Percentiles rank a stretch among this genome's conserved stretches.
Conservation (phyloP, 2,329 filamentous ascomycete species). For the Scytalidium sp. region DNA sequence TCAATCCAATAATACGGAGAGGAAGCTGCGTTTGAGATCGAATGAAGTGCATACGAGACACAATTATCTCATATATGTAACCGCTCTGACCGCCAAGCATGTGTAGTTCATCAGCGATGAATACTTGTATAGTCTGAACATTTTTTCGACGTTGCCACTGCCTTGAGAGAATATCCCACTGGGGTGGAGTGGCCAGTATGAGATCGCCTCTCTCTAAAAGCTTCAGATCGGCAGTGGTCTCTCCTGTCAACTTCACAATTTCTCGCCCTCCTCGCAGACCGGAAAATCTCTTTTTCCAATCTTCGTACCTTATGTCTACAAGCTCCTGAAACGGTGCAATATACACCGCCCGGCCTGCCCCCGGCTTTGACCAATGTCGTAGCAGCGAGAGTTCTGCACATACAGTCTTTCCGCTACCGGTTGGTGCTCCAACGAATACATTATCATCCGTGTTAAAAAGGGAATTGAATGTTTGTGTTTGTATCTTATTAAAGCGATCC, state of each 20-base stretch:
- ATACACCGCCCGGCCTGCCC: constrained; percentile 81
- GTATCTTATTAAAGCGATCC: constrained; percentile 92
- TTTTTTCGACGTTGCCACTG: constrained; percentile 98
- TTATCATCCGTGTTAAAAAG: constrained; percentile 90
- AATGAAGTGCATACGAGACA: constrained; percentile 98
- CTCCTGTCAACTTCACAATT: constrained; percentile 89
- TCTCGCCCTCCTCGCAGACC: constrained; percentile 78
- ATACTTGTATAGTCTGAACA: constrained; percentile 82
- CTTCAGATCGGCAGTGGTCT: constrained; percentile 87
- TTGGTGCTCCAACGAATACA: constrained; percentile 88
- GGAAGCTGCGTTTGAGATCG: constrained; percentile 81
- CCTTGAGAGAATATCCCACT: constrained; percentile 94
- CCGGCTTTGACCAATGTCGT: constrained; percentile 75
- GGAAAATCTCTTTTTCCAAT: constrained; percentile 79
- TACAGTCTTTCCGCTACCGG: constrained; percentile 93
- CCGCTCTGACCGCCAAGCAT: constrained; percentile 84
- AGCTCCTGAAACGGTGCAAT: constrained; percentile 93
- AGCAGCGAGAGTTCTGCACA: constrained; percentile 94
- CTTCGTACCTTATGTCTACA: constrained; percentile 74
- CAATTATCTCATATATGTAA: constrained; percentile 91
- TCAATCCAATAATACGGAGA: constrained; percentile 84
- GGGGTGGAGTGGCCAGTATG: constrained; percentile 84
- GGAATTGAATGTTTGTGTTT: constrained; percentile 95
- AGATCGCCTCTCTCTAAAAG: constrained; percentile 84
- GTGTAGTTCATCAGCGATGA: constrained; percentile 94